Percentiles rank a stretch among this genome's conserved stretches.
Evolutionary conservation across 2,329 filamentous ascomycete species (phyloP).

Genomic region (Ophiosphaerella narmari): DNA sequence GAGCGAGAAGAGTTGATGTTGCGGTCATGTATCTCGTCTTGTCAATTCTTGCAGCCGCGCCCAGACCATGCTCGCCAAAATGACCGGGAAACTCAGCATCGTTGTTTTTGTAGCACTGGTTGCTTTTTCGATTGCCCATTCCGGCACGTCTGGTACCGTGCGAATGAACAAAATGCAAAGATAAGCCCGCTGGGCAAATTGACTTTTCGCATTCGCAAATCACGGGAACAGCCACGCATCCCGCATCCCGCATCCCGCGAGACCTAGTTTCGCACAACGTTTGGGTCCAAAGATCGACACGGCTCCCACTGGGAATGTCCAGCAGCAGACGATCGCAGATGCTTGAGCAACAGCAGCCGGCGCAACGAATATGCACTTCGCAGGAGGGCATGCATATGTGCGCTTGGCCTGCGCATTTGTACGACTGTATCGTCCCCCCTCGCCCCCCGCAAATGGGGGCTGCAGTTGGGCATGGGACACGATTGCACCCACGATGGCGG

Average conservation of each 20-base stretch:
- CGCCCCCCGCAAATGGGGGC: constrained; percentile 24
- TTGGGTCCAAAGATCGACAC: neutral
- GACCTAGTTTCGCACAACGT: constrained; percentile 4
- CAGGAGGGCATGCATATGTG: neutral
- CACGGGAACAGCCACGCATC: constrained; percentile 13
- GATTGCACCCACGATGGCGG: constrained; percentile 37
- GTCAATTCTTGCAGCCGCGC: no score
- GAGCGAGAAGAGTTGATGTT: constrained; percentile 1
- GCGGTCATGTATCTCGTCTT: no score
- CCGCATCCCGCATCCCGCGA: constrained; percentile 9
- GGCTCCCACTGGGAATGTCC: no score
- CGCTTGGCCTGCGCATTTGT: neutral
- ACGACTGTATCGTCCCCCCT: constrained; percentile 1
- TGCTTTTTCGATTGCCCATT: no score
- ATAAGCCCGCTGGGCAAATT: constrained; percentile 3
- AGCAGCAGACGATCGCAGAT: neutral
- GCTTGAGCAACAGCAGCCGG: neutral
- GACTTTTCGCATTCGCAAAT: constrained; percentile 10
- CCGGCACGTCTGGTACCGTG: neutral
- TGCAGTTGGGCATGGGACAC: constrained; percentile 31
- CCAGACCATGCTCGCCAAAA: no score
- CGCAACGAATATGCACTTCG: no score
- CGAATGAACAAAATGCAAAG: constrained; percentile 3
- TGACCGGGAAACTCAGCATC: no score
- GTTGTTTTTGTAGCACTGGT: no score